Evolutionary conservation across 2,329 filamentous ascomycete genomes (phyloP).

Genomic region (Xylaria sp.): DNA sequence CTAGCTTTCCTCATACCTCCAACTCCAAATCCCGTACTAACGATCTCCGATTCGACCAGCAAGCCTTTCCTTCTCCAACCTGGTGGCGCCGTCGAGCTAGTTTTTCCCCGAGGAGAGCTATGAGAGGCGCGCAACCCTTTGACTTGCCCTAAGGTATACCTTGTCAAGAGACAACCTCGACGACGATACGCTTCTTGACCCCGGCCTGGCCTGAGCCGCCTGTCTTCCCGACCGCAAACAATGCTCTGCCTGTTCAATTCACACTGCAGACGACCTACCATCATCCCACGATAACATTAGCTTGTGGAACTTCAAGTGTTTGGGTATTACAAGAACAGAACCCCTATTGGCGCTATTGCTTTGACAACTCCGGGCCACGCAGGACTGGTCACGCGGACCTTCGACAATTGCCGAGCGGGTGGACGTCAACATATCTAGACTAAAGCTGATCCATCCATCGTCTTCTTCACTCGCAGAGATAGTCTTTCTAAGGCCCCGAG

Average conservation of each 20-base stretch:
- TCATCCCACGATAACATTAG: conserved; percentile 42
- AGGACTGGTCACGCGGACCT: conserved; percentile 4
- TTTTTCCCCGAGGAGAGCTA: conserved; percentile 9
- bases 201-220: conserved; percentile 8
- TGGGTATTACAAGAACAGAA: not conserved
- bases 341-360: not conserved
- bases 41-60: conserved; percentile 6
- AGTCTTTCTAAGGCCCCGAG: not conserved
- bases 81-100: not conserved
- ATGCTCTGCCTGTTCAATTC: conserved; percentile 34
- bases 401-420: conserved; percentile 7
- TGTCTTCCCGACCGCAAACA: conserved; percentile 29
- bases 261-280: conserved; percentile 40
- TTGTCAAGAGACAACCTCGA: conserved; percentile 4
- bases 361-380: not conserved
- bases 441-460: not conserved
- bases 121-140: conserved; percentile 12
- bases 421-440: not conserved
- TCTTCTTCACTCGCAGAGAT: not conserved
- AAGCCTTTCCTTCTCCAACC: not conserved
- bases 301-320: conserved; percentile 3
- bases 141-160: not conserved
- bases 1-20: not conserved
- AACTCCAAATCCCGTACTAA: not conserved
- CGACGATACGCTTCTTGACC: conserved; percentile 6